Evolutionary conservation across 345 rosid species (phyloP).

Genomic region (Melaleuca quinquenervia): DNA sequence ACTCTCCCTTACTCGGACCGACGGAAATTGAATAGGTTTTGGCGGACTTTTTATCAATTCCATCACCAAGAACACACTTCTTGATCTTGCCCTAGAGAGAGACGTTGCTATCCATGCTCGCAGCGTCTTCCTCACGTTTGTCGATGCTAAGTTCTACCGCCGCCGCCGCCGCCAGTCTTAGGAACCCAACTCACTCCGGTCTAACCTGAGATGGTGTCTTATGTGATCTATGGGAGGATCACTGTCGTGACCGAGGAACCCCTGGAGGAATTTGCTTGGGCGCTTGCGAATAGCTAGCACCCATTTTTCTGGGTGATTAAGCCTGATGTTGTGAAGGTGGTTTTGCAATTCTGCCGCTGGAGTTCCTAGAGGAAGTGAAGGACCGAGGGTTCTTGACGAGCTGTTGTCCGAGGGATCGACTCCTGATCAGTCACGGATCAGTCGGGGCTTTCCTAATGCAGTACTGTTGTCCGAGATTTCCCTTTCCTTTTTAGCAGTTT

Average conservation of each 20-base stretch:
- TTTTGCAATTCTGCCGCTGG: conserved; percentile 3
- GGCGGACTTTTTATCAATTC: neutral
- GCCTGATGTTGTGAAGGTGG: conserved; percentile 10
- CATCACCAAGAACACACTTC: too few relatives aligned
- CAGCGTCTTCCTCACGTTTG: conserved; percentile 27
- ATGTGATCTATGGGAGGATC: conserved; percentile 10
- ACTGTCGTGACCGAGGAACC: conserved; percentile 4
- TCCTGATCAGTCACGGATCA: conserved; percentile 9
- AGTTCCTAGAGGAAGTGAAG: conserved; percentile 3
- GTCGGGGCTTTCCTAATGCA: conserved; percentile 19
- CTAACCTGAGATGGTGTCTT: conserved; percentile 5
- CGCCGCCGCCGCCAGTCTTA: neutral
- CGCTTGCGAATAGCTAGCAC: conserved; percentile 16
- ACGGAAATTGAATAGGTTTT: neutral
- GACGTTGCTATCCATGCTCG: conserved; percentile 6
- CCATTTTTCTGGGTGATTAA: conserved; percentile 23
- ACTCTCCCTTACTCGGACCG: neutral
- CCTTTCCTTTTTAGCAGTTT: neutral
- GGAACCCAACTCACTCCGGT: neutral
- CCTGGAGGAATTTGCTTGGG: conserved; percentile 24
- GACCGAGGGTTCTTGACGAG: conserved; percentile 12
- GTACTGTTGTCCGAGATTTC: conserved; percentile 5
- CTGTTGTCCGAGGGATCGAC: conserved; percentile 16
- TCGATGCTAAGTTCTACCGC: conserved; percentile 14
- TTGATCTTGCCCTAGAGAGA: too few relatives aligned